Conservation (phyloP, 192 early-diverging fungal species). For the Mortierella hygrophila region DNA sequence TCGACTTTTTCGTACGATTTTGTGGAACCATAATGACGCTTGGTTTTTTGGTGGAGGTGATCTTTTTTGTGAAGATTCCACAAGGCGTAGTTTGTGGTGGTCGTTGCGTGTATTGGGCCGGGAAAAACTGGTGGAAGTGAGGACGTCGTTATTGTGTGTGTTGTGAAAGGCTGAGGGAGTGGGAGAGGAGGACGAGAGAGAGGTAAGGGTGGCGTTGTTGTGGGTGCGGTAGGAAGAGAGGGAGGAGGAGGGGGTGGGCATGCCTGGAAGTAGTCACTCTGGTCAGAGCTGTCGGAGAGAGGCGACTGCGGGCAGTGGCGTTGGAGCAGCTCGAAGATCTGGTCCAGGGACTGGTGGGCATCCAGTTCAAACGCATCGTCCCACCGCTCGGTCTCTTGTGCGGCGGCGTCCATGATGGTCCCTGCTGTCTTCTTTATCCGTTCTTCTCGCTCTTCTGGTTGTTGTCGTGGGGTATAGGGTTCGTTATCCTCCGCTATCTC, state of each 20-base stretch:
- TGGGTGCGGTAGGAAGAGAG: background rate
- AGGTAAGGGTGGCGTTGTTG: background rate
- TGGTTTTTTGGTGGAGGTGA: background rate
- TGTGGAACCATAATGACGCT: constrained; percentile 12
- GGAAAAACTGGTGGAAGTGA: background rate
- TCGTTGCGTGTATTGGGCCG: background rate
- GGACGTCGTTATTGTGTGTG: constrained; percentile 12
- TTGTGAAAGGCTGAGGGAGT: constrained; percentile 12
- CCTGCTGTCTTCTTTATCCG: constrained; percentile 9
- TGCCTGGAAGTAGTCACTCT: constrained; percentile 40
- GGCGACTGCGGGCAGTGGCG: constrained; percentile 31
- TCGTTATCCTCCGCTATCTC: background rate
- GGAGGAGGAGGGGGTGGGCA: background rate
- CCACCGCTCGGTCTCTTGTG: constrained; percentile 33
- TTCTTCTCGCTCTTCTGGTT: background rate
- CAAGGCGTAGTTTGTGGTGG: background rate
- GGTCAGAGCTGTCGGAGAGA: constrained; percentile 38
- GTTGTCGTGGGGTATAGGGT: background rate
- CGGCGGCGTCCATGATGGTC: background rate
- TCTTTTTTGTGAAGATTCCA: background rate
- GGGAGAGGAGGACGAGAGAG: constrained; percentile 14
- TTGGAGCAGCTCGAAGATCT: constrained; percentile 37
- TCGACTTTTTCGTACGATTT: background rate
- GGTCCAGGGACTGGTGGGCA: constrained; percentile 18
- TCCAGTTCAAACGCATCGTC: constrained; percentile 47